Conservation (phyloP, 768 basidiomycete genomes). For the Boletus sp. region DNA sequence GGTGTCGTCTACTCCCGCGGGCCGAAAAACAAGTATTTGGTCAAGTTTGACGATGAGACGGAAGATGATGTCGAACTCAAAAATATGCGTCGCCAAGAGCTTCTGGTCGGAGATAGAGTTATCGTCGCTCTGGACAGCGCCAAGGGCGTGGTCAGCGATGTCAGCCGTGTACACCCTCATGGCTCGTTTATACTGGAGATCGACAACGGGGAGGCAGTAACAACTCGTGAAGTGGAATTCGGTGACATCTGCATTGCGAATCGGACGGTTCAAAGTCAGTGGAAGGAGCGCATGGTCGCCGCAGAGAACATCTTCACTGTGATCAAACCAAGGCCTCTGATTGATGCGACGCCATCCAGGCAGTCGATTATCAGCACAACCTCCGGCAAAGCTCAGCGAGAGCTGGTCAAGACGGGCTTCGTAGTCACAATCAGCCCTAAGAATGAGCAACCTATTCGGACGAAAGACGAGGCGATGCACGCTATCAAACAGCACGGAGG, state of each 20-base stretch:
- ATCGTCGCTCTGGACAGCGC: slow-evolving; percentile 33
- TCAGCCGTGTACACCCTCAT: slow-evolving; percentile 30
- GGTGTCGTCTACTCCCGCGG: slow-evolving; percentile 49
- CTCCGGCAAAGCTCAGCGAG: slow-evolving; percentile 35
- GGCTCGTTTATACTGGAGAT: slow-evolving; percentile 37
- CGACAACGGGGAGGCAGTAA: slow-evolving; percentile 36
- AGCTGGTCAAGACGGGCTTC: slow-evolving; percentile 52
- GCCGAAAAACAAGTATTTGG: slow-evolving; percentile 36
- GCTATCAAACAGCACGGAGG: slow-evolving; percentile 55
- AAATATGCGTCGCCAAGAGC: slow-evolving; percentile 51
- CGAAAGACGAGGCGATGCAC: slow-evolving; percentile 42
- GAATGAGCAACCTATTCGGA: slow-evolving; percentile 35
- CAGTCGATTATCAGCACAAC: slow-evolving; percentile 39
- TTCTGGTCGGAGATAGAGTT: slow-evolving; percentile 58
- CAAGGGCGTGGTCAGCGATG: slow-evolving; percentile 32
- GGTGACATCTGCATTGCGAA: slow-evolving; percentile 48
- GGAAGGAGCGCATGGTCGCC: slow-evolving; percentile 52
- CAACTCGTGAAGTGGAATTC: slow-evolving; percentile 31
- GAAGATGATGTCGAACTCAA: slow-evolving; percentile 46
- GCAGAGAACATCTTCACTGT: slow-evolving; percentile 43
- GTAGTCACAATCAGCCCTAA: slow-evolving; percentile 52
- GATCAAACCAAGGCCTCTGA: slow-evolving; percentile 35
- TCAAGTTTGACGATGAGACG: slow-evolving; percentile 70
- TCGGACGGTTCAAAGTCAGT: slow-evolving; percentile 48
- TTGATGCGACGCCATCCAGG: slow-evolving; percentile 49